Evolutionary conservation across 1,284 basidiomycete species (phyloP).

Genomic region (Rhodotorula sp.): DNA sequence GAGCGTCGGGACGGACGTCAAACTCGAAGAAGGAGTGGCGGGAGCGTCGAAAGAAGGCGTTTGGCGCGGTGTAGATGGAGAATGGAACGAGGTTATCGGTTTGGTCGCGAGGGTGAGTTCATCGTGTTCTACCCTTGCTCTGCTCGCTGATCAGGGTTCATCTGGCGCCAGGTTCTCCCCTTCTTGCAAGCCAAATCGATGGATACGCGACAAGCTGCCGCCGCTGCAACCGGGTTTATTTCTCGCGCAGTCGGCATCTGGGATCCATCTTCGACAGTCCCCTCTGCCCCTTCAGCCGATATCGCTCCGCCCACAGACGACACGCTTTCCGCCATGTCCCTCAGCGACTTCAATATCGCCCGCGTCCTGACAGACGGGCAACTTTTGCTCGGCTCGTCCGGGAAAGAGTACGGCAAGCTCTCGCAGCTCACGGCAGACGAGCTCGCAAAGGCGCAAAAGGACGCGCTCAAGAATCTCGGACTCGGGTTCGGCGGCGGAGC

Average conservation of each 20-base stretch:
- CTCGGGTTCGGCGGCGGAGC: constrained; percentile 47
- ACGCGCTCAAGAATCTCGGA: constrained; percentile 45
- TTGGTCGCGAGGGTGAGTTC: constrained; percentile 71
- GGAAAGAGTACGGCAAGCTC: constrained; percentile 49
- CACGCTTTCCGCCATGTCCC: constrained; percentile 30
- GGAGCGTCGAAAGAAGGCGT: constrained; percentile 58
- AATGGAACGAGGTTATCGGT: constrained; percentile 72
- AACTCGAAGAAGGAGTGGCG: constrained; percentile 55
- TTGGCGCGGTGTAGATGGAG: constrained; percentile 60
- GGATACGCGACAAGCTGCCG: constrained; percentile 81
- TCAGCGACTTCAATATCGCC: constrained; percentile 46
- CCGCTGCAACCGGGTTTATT: constrained; percentile 78
- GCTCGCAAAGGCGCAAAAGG: constrained; percentile 49
- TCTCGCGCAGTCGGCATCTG: constrained; percentile 79
- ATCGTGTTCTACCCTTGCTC: background rate
- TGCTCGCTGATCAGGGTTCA: background rate
- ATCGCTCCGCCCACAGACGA: background rate
- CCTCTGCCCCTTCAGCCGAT: constrained; percentile 7
- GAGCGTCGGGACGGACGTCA: constrained; percentile 15
- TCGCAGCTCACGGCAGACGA: constrained; percentile 46
- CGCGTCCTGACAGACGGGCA: constrained; percentile 48
- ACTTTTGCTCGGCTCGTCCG: constrained; percentile 49
- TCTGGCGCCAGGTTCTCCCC: constrained; percentile 66
- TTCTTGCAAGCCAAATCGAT: constrained; percentile 81
- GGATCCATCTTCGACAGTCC: constrained; percentile 57